phyloP scores from a whole-genome alignment of 2,329 filamentous ascomycete species.

The Trichoderma gracile region DNA sequence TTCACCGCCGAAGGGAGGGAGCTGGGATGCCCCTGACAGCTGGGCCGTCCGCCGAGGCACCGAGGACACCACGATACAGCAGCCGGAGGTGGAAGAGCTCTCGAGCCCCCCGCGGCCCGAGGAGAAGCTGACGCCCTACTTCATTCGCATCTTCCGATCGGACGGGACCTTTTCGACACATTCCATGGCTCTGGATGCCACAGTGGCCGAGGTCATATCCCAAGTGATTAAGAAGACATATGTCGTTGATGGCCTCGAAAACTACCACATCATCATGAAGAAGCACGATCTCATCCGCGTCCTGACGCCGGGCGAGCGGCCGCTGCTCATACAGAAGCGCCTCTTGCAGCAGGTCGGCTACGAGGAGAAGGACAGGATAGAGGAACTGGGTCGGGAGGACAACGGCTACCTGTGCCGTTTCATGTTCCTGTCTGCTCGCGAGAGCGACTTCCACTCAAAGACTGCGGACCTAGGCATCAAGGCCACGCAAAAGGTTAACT shows the following conservation, averaged over 20 bases:
- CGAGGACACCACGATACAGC: conserved; percentile 62
- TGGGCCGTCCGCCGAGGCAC: conserved; percentile 83
- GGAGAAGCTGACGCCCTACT: conserved; percentile 76
- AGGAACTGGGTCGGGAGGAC: conserved; percentile 93
- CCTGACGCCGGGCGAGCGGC: conserved; percentile 74
- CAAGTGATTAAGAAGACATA: conserved; percentile 94
- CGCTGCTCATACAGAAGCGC: conserved; percentile 86
- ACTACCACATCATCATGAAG: conserved; percentile 93
- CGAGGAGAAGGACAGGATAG: conserved; percentile 78
- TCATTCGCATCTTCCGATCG: conserved; percentile 90
- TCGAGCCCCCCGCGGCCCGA: conserved; percentile 68
- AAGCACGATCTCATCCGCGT: conserved; percentile 89
- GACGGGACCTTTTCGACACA: conserved; percentile 95
- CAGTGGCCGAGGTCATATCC: conserved; percentile 82
- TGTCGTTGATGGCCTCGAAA: conserved; percentile 83
- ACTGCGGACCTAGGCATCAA: conserved; percentile 76
- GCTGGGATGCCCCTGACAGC: conserved; percentile 93
- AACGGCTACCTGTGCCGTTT: conserved; percentile 97
- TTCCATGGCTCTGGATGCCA: conserved; percentile 79
- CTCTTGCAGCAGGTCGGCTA: conserved; percentile 92
- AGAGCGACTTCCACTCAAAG: conserved; percentile 72
- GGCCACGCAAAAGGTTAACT: conserved; percentile 86
- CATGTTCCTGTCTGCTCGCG: conserved; percentile 86
- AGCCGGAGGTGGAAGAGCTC: conserved; percentile 66
- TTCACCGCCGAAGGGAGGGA: conserved; percentile 55